Evolutionary conservation across 2,329 filamentous ascomycete genomes (phyloP).

Genomic region (Ophiostoma sp.): DNA sequence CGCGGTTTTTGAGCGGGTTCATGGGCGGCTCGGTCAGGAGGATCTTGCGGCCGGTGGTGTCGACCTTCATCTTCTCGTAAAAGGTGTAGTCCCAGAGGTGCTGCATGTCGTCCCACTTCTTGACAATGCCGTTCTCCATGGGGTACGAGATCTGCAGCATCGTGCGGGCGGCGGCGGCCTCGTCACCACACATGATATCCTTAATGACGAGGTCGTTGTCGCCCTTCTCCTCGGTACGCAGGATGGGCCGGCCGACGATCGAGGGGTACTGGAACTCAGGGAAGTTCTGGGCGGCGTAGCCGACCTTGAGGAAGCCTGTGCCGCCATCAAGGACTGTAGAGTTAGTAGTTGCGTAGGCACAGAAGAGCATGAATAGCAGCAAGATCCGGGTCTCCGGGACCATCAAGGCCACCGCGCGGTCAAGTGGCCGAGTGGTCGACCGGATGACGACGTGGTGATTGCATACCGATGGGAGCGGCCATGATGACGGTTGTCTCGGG

Average conservation of each 20-base stretch:
- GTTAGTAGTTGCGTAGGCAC: background rate
- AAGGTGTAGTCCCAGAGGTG: conserved; percentile 99
- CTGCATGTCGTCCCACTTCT: conserved; percentile 99
- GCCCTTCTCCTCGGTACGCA: conserved; percentile 84
- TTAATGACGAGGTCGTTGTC: conserved; percentile 64
- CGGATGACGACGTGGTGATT: background rate
- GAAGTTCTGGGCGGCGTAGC: conserved; percentile 98
- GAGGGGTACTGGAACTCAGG: conserved; percentile 98
- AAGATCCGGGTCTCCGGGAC: no score
- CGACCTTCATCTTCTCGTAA: conserved; percentile 90
- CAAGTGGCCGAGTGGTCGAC: background rate
- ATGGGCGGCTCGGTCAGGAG: conserved; percentile 70
- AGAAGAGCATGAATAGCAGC: background rate
- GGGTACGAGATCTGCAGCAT: conserved; percentile 99
- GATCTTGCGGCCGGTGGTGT: conserved; percentile 90
- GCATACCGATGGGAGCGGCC: conserved; percentile 51
- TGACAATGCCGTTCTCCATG: conserved; percentile 99
- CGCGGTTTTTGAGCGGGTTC: conserved; percentile 94
- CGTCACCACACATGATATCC: conserved; percentile 99
- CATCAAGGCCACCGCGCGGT: no score
- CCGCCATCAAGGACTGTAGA: conserved; percentile 94
- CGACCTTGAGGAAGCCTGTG: conserved; percentile 99
- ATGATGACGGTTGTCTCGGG: conserved; percentile 33
- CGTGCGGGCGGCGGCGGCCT: conserved; percentile 88
- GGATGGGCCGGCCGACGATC: conserved; percentile 94